Percentiles rank a stretch among this genome's conserved stretches.
phyloP scores from a whole-genome alignment of 208 protist species.

The Acanthamoeba royreba region DNA sequence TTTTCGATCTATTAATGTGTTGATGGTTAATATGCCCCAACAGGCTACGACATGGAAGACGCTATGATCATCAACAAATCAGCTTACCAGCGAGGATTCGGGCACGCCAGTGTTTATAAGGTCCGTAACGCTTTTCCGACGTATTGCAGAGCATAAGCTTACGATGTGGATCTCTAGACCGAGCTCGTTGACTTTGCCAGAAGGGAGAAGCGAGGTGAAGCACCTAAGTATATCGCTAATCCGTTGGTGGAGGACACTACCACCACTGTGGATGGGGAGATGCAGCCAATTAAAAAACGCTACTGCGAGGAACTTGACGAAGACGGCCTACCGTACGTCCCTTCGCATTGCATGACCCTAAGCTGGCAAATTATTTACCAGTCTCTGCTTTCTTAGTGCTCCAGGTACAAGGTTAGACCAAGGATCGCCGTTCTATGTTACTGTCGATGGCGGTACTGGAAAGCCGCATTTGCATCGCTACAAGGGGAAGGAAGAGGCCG shows the following conservation, averaged over 20 bases:
- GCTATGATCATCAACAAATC: slow-evolving; percentile 99
- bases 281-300: background rate
- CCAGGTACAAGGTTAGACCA: background rate
- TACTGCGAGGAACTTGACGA: slow-evolving; percentile 59
- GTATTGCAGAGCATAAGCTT: background rate
- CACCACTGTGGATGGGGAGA: background rate
- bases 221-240: slow-evolving; percentile 10
- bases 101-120: slow-evolving; percentile 93
- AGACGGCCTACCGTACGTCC: slow-evolving; percentile 76
- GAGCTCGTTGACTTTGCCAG: slow-evolving; percentile 12
- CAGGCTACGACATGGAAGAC: slow-evolving; percentile 99
- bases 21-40: background rate
- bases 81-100: slow-evolving; percentile 96
- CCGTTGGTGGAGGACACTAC: background rate
- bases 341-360: background rate
- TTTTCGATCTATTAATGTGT: background rate
- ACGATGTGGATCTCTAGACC: background rate
- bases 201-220: background rate
- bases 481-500: slow-evolving; percentile 45
- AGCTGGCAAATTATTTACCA: background rate
- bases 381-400: background rate
- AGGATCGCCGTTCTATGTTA: background rate
- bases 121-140: slow-evolving; percentile 18
- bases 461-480: background rate
- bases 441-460: background rate